A percentile compares a stretch with the other conserved stretches of the same genome.
Evolutionary conservation across 257 asterid genomes (phyloP).

Genomic region (Solanum bulbocastanum): DNA sequence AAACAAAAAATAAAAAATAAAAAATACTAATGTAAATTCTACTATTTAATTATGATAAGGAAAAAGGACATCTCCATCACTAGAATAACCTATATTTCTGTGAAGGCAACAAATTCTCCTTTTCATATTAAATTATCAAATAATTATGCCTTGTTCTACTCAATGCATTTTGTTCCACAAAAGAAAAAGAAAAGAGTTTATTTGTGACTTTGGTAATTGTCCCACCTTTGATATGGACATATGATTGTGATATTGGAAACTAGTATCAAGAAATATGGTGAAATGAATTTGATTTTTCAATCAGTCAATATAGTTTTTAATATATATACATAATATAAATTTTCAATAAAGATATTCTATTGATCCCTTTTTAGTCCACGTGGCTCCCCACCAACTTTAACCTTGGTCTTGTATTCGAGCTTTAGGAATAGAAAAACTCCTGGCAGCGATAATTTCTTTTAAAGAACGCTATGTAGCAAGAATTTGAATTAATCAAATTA

Average conservation of each 20-base stretch:
- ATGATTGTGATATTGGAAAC: background rate
- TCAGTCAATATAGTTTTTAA: background rate
- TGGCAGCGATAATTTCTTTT: too few relatives aligned
- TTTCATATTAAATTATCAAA: background rate
- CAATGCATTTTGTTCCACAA: background rate
- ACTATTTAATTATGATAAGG: background rate
- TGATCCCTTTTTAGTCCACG: background rate
- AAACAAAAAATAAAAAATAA: background rate
- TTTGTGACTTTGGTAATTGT: background rate
- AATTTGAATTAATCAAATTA: background rate
- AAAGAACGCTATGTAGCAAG: too few relatives aligned
- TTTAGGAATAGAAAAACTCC: background rate
- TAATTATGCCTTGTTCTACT: background rate
- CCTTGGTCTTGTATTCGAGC: fast-evolving
- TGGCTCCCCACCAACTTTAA: background rate
- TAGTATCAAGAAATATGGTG: background rate
- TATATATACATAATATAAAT: background rate
- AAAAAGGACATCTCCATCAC: background rate
- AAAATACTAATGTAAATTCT: background rate
- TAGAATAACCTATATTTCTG: background rate
- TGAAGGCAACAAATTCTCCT: background rate
- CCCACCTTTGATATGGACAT: background rate
- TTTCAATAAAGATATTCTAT: background rate
- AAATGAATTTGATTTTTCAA: background rate
- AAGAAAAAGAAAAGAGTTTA: background rate